Conservation (phyloP, 2,329 filamentous ascomycete genomes). For the Stachybotrys chartarum region DNA sequence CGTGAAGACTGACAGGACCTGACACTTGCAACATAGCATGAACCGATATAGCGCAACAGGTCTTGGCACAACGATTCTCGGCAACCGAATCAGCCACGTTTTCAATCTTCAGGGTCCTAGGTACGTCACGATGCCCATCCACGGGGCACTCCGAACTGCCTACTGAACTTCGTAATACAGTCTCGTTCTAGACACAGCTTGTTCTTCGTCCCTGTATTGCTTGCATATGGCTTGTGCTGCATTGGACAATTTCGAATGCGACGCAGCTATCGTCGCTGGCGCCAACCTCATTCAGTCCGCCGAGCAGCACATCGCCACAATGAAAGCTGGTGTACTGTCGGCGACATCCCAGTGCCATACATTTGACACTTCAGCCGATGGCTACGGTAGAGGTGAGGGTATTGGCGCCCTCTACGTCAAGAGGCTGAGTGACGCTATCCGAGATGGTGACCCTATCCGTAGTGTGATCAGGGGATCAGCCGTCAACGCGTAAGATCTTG, state of each 20-base stretch:
- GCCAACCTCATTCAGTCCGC: slow-evolving; percentile 19
- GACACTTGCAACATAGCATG: slow-evolving; percentile 6
- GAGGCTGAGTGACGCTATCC: slow-evolving; percentile 41
- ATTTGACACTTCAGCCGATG: slow-evolving; percentile 40
- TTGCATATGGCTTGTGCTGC: slow-evolving; percentile 30
- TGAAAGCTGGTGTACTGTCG: slow-evolving; percentile 15
- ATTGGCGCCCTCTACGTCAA: slow-evolving; percentile 47
- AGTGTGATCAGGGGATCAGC: slow-evolving; percentile 39
- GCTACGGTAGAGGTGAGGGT: slow-evolving; percentile 52
- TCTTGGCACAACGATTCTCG: not conserved
- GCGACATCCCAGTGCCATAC: slow-evolving; percentile 30
- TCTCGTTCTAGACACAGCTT: slow-evolving; percentile 32
- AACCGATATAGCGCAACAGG: slow-evolving; percentile 2
- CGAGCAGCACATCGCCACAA: slow-evolving; percentile 15
- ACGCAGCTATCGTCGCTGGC: slow-evolving; percentile 23
- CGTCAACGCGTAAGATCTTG: slow-evolving; percentile 28
- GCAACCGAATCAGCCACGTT: not conserved
- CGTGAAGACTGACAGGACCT: not conserved
- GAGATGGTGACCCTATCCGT: slow-evolving; percentile 43
- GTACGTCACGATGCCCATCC: slow-evolving; percentile 14
- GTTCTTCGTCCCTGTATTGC: slow-evolving; percentile 33
- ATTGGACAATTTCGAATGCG: slow-evolving; percentile 21
- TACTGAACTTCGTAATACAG: not conserved
- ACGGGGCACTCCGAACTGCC: no score
- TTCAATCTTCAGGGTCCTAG: not conserved